Base-by-base conservation (phyloP, 148 eudicot genomes). In the Hydrangea macrophylla region DNA sequence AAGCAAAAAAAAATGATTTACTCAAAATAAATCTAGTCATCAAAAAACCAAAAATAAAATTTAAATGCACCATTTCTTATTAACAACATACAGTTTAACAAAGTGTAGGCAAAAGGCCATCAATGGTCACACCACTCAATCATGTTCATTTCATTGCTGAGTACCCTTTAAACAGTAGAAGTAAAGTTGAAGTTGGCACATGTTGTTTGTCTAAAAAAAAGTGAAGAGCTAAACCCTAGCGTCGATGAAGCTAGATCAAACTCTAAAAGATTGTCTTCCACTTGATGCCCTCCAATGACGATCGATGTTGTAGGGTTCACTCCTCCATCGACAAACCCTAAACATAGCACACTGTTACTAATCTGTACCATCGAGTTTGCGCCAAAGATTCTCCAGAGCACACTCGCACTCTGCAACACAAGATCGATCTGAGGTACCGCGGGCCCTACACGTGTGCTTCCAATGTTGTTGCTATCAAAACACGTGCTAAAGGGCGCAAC, bases 281-380 rank as follows among this genome's bases (percentile, higher is more conserved):
- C 48, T 30, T 81, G 86, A 28, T 73, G 33, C 56, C 79, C 85
- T 58, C 91, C 83, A 0, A 84, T 77, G 65, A 83, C 82, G 20
- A 86, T 66, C 0, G 78, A 68, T 1, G 76, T 73, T 48, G 54
- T 51, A 0, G 80, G 56, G 0, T 72, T 15, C 35, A 5, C 55
- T 15, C 89, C 89, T 1, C 86, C 87, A 68, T 87, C 89, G 15
- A 87, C 75, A 51, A 84, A 60, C 13, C 80, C 90, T 0, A 84
- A 44, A 33, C 88, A 83, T 57, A 56, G 13, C 45, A 74, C 75
- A 0, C 70, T 54, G 0, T 61, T 59, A 17, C 62, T 71, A 7
- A 82, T 74, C 5, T 9, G 15, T 17, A 84, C 87, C 89, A 86
- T 79, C 2, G 86, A 86, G 42, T 84, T 84, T 0, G 78, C 61